Evolutionary conservation across 495 filamentous ascomycete species (phyloP), one percentile per base, ranked within the genome.

Genomic region (Platismatia glauca): DNA sequence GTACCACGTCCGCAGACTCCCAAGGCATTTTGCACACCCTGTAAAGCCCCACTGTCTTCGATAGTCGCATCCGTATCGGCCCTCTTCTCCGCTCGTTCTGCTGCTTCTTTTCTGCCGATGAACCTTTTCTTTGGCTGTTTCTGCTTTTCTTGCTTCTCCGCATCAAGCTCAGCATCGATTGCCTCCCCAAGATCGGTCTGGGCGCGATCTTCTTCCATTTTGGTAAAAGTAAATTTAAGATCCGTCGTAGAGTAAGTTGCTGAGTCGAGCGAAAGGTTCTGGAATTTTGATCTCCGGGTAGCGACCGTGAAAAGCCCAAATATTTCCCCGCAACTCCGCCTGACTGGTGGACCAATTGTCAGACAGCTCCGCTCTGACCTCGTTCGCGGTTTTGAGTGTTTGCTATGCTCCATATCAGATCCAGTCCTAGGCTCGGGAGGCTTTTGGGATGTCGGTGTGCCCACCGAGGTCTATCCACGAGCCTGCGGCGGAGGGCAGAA

Each of bases 71-170:
- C 73, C 3, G 71, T 41, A 29, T 72, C 67, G 18, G 67, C 66
- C 6, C 77, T 70, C 34, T 76, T 75, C 65, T 76, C 80, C 69
- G 67, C 78, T 65, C 78, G 76, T 43, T 79, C 78, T 59, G 85
- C 76, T 43, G 84, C 83, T 5, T 82, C 80, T 63, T 85, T 83
- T 65, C 86, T 77, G 18, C 89, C 90, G 33, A 94, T 85, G 64
- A 94, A 94, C 61, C 90, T 80, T 73, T 88, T 91, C 74, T 85
- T 89, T 27, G 90, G 90, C 59, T 84, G 80, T 66, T 75, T 64
- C 52, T 64, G 46, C 22, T 39, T 55, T n/a, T 57, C 39, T 7
- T 31, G 22, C 18, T 43, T 55, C 20, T 50, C 24, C 20, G 35
- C 34, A 12, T 16, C 20, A 31, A 39, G 4, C 22, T 63, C 60